Evolutionary conservation across 2,329 filamentous ascomycete genomes (phyloP).

Genomic region (Aspergillus ochraceoroseus): DNA sequence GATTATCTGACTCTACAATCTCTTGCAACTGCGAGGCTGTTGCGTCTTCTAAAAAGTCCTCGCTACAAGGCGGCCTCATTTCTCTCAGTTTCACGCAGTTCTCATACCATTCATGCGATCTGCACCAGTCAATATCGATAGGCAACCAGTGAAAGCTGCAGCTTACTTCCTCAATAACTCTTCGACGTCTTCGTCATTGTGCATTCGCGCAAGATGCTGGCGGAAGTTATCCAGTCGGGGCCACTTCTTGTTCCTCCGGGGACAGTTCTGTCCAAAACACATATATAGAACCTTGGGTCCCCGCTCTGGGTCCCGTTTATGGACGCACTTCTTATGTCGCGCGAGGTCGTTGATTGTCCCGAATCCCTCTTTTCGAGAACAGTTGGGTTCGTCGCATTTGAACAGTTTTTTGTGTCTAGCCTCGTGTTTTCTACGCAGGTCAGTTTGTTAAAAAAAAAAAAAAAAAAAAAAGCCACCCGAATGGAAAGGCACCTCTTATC

Average conservation of each 20-base stretch:
- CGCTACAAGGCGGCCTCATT: constrained; percentile 15
- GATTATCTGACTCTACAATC: constrained; percentile 12
- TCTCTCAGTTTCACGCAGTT: constrained; percentile 23
- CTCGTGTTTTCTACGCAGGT: constrained; percentile 62
- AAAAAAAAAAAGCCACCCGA: too few species aligned
- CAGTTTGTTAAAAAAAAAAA: background rate
- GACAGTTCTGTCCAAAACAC: constrained; percentile 57
- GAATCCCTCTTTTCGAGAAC: constrained; percentile 62
- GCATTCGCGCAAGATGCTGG: constrained; percentile 68
- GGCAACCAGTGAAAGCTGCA: constrained; percentile 13
- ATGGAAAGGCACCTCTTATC: constrained; percentile 35
- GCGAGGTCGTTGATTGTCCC: constrained; percentile 74
- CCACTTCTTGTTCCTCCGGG: constrained; percentile 64
- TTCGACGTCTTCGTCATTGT: constrained; percentile 47
- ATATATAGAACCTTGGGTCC: constrained; percentile 53
- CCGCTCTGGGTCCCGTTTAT: constrained; percentile 48
- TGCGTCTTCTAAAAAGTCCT: constrained; percentile 18
- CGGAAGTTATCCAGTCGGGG: constrained; percentile 82
- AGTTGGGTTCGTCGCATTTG: constrained; percentile 56
- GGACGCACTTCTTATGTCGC: constrained; percentile 70
- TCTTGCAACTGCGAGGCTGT: constrained; percentile 16
- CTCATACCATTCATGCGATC: constrained; percentile 37
- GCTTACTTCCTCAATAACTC: constrained; percentile 47
- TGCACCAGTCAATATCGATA: constrained; percentile 13
- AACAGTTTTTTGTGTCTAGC: constrained; percentile 65